Base-by-base conservation (phyloP, 1,284 basidiomycete genomes). In the Ceratobasidium sp. region DNA sequence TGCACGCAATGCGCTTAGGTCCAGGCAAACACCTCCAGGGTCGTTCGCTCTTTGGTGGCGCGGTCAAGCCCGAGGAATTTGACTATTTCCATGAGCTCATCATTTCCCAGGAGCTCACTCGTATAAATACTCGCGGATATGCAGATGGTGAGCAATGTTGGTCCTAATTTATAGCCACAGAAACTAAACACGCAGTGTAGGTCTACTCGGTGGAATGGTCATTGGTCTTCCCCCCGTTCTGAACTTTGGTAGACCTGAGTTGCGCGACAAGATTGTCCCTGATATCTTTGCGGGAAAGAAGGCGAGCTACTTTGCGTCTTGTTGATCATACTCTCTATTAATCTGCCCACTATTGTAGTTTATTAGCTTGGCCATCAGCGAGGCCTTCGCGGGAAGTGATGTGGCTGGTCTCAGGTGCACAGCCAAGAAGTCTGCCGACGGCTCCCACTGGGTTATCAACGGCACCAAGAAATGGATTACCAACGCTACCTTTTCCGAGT, bases 1-100 rank as follows among this genome's bases (percentile, higher is more conserved):
- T 97, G 73, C 91, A 94, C 81, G 93, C 94, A 2, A 98, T 98
- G 96, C 90, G 95, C 63, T 85, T 98, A 82, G 97, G 97, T 11
- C 92, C 91, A 22, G 92, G 92, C 27, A 91, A 91, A 79, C 96
- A 98, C 80, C 85, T 99, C 44, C 86, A 94, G 80, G 96, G 96
- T 3, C 87, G 90, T 41, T 89, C 87, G 44, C 86, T 98, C 17
- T 92, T 96, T 87, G 88, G 89, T 75, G 97, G 93, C 6, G 81
- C 93, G 27, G 91, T 98, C 77, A 92, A 90, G 79, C 93, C 94
- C 8, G 96, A 98, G 82, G 90, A 97, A 80, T 72, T 72, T 36
- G 69, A 72, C 47, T 72, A 72, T 29, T 72, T 72, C 69, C 69
- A 72, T 74, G 84, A 91, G 86, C 85, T 96, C 22, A 89, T 97